Conservation (phyloP, 2,329 filamentous ascomycete species). For the Clonostachys rhizophaga region DNA sequence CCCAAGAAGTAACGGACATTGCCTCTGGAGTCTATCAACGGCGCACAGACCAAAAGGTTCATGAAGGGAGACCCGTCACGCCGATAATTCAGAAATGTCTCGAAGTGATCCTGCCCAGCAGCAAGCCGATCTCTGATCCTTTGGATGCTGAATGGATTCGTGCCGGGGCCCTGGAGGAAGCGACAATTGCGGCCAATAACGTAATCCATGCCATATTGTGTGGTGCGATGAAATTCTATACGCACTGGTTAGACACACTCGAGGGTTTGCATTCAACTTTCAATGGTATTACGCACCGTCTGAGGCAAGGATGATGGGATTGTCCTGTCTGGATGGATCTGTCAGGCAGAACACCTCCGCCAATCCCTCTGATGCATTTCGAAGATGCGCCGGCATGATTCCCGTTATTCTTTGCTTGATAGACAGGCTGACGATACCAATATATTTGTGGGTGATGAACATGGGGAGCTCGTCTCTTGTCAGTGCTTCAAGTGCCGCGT, state of each 20-base stretch:
- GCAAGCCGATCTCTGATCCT: constrained; percentile 57
- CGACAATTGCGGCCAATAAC: constrained; percentile 73
- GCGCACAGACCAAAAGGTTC: constrained; percentile 72
- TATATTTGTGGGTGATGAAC: constrained; percentile 65
- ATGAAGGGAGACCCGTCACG: constrained; percentile 75
- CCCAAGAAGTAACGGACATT: constrained; percentile 64
- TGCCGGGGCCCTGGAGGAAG: constrained; percentile 72
- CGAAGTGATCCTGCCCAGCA: constrained; percentile 64
- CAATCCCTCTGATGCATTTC: constrained; percentile 67
- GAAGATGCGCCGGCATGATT: constrained; percentile 57
- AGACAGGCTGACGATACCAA: constrained; percentile 64
- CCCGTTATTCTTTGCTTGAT: constrained; percentile 65
- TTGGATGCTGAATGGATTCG: constrained; percentile 56
- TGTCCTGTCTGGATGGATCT: constrained; percentile 67
- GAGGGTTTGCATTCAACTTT: too few relatives aligned
- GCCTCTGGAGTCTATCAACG: constrained; percentile 64
- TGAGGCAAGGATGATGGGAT: constrained; percentile 68
- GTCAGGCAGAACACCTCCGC: constrained; percentile 76
- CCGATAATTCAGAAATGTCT: constrained; percentile 73
- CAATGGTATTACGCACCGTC: constrained; percentile 26
- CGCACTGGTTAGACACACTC: too few relatives aligned
- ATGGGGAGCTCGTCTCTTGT: constrained; percentile 66
- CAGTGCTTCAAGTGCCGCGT: constrained; percentile 59
- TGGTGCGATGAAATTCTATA: constrained; percentile 62
- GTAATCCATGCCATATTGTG: constrained; percentile 70